Base-by-base conservation (phyloP, 306 rosid species). In the Cyamopsis tetragonoloba region DNA sequence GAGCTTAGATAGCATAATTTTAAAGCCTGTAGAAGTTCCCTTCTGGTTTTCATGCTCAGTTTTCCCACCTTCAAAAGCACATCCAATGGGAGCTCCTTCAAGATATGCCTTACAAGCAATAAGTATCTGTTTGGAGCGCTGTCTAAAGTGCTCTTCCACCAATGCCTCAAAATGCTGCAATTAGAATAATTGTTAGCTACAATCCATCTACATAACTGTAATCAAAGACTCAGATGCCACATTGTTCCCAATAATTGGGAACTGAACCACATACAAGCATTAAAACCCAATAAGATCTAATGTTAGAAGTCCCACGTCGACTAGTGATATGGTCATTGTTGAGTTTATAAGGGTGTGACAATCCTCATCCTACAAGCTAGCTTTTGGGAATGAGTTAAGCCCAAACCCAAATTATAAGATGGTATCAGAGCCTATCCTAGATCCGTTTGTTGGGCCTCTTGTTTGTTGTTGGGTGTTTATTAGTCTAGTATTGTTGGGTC, bases 1-100 rank as follows among this genome's bases (percentile, higher is more conserved):
- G 80, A 95, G 93, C 75, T 95, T 90, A 39, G 85, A 83, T 60
- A 95, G 91, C 99, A 95, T 95, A 20, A 95, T 85, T 49, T 86
- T 90, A 68, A 95, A 95, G 12, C 99, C 99, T 0, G 85, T 78
- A 12, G 96, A 90, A 83, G 90, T 80, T 50, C 89, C 96, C 70
- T 69, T 73, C 28, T 56, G 67, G 57, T 62, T 72, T 83, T 70
- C 79, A n/a, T 57, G 63, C 48, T 71, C 77, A 32, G 75, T 24
- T 71, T 84, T 41, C 42, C 34, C 83, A 41, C 20, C 51, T 17
- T 60, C 88, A 60, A 42, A 67, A 67, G 80, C 83, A 80, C 71
- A 70, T 6, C 96, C 97, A 30, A 90, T 66, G 0, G 96, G 83
- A 80, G 83, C 84, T 62, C 96, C 96, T 51, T 93, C 96, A 79